phyloP scores from a whole-genome alignment of 768 basidiomycete species.

The Tulasnella sp. region DNA sequence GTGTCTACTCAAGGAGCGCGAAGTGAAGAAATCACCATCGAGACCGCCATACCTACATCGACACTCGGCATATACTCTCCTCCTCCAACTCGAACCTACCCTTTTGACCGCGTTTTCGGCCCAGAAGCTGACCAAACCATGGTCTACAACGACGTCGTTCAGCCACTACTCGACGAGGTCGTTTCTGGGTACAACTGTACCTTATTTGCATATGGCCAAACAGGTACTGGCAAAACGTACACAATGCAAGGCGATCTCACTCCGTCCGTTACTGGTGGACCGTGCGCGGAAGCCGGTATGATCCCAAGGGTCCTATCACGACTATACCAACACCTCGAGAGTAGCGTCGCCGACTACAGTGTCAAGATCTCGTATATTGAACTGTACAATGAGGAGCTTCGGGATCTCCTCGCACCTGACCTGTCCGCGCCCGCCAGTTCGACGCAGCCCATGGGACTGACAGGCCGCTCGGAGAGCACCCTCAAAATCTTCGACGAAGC shows the following conservation, averaged over 20 bases:
- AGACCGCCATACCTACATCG: slow-evolving; percentile 57
- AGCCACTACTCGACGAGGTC: slow-evolving; percentile 89
- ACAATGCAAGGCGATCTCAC: slow-evolving; percentile 96
- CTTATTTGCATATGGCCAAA: slow-evolving; percentile 95
- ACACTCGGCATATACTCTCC: slow-evolving; percentile 62
- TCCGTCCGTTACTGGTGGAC: slow-evolving; percentile 75
- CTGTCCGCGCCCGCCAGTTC: slow-evolving; percentile 54
- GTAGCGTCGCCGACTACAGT: slow-evolving; percentile 65
- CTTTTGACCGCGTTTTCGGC: slow-evolving; percentile 92
- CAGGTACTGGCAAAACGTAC: slow-evolving; percentile 98
- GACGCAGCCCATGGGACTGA: slow-evolving; percentile 70
- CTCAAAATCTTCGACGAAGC: slow-evolving; percentile 92
- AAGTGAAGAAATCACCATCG: slow-evolving; percentile 66
- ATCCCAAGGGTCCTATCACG: slow-evolving; percentile 88
- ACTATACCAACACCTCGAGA: slow-evolving; percentile 80
- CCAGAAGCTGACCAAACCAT: slow-evolving; percentile 92
- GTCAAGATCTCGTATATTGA: slow-evolving; percentile 93
- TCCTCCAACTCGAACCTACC: slow-evolving; percentile 76
- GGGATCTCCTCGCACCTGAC: slow-evolving; percentile 81
- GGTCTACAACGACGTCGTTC: slow-evolving; percentile 89
- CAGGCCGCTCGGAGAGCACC: slow-evolving; percentile 31
- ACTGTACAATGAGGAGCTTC: slow-evolving; percentile 95
- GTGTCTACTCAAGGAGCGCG: slow-evolving; percentile 67
- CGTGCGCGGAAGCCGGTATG: slow-evolving; percentile 85
- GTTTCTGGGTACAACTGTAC: slow-evolving; percentile 94